Percentiles rank a stretch among this genome's conserved stretches.
phyloP scores from a whole-genome alignment of 805 yeast genomes.

The Candida saitoana region DNA sequence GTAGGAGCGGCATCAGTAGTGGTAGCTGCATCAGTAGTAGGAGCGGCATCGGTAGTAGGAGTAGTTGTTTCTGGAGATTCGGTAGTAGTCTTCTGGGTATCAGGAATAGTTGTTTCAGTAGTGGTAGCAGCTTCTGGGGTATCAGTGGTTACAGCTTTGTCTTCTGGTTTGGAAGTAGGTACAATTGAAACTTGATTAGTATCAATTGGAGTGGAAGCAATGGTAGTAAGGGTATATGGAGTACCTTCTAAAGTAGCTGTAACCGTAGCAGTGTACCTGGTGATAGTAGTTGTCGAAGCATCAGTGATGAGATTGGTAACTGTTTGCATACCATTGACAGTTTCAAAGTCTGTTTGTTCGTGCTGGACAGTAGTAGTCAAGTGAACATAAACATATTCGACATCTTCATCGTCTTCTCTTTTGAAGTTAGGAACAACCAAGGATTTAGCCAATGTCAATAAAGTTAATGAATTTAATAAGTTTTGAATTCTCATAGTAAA shows the following conservation, averaged over 20 bases:
- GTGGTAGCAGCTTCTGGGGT: too few species aligned
- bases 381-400: slow-evolving; percentile 27
- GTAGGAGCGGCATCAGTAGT: slow-evolving; percentile 6
- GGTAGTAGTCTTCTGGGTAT: slow-evolving; percentile 10
- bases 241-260: slow-evolving; percentile 40
- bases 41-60: slow-evolving; percentile 7
- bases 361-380: slow-evolving; percentile 34
- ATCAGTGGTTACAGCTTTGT: slow-evolving; percentile 7
- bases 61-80: slow-evolving; percentile 13
- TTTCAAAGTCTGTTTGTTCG: slow-evolving; percentile 28
- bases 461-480: slow-evolving; percentile 17
- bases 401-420: slow-evolving; percentile 20
- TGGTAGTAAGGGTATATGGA: slow-evolving; percentile 33
- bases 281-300: slow-evolving; percentile 34
- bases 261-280: slow-evolving; percentile 41
- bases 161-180: slow-evolving; percentile 2
- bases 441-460: slow-evolving; percentile 17
- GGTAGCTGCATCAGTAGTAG: background rate
- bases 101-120: slow-evolving; percentile 11
- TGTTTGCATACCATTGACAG: slow-evolving; percentile 30
- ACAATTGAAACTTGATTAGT: slow-evolving; percentile 10
- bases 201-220: slow-evolving; percentile 28
- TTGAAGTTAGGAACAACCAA: slow-evolving; percentile 14
- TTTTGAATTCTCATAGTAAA: slow-evolving; percentile 26
- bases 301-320: slow-evolving; percentile 23